phyloP scores from a whole-genome alignment of 208 protist genomes.

The Wallacemonas sp. region DNA sequence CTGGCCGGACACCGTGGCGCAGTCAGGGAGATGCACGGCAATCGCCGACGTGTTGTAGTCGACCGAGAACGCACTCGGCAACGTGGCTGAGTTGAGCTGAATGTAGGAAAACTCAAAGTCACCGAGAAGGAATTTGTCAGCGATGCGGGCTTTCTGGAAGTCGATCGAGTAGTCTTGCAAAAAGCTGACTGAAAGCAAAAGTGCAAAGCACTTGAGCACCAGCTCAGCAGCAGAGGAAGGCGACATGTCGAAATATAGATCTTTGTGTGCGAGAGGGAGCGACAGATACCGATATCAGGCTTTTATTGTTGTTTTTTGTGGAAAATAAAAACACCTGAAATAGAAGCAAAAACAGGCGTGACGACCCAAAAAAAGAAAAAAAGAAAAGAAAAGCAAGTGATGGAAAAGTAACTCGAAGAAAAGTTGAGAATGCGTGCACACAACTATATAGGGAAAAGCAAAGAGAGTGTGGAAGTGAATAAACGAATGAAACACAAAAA shows the following conservation, averaged over 20 bases:
- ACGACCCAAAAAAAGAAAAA: neutral
- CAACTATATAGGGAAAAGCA: neutral
- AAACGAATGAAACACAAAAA: neutral
- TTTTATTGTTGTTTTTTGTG: neutral
- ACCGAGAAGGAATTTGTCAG: neutral
- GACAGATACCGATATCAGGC: neutral
- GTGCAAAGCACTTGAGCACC: neutral
- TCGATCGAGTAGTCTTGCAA: neutral
- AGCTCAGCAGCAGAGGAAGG: neutral
- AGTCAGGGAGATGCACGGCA: neutral
- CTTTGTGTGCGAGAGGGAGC: too few species aligned
- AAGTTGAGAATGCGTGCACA: neutral
- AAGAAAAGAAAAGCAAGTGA: neutral
- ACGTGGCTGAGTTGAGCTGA: neutral
- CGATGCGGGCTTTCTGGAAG: slow-evolving; percentile 3
- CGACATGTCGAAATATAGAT: too few species aligned
- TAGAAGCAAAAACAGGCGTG: neutral
- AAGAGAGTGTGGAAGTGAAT: neutral
- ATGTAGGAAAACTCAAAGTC: neutral
- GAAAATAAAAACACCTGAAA: neutral
- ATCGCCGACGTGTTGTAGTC: neutral
- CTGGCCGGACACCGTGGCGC: neutral
- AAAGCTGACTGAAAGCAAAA: neutral
- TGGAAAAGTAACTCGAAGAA: neutral
- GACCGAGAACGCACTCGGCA: neutral